These are phyloP conservation scores for Boletellus emodensis DNA, from an alignment of 768 basidiomycete genomes.

Conservation along the genomic window DNA sequence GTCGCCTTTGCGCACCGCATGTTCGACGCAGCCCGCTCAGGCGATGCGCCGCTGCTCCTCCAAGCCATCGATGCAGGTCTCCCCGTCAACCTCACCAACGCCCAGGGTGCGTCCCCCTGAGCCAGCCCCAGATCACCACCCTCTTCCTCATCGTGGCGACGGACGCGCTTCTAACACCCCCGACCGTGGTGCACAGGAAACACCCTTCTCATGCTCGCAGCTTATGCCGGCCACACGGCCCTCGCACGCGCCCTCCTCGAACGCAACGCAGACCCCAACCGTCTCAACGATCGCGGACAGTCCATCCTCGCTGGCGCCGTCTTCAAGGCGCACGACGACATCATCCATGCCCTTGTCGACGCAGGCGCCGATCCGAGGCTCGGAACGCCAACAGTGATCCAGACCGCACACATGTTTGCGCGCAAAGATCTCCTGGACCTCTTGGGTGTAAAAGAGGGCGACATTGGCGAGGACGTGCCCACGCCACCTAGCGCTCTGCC, in stretches of 20 bases:
- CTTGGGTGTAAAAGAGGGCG: slow-evolving; percentile 57
- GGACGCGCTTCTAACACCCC: not conserved
- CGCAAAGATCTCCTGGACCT: slow-evolving; percentile 51
- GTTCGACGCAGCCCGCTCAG: slow-evolving; percentile 70
- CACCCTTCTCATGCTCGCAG: slow-evolving; percentile 73
- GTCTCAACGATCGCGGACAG: slow-evolving; percentile 67
- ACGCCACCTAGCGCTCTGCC: slow-evolving; percentile 18
- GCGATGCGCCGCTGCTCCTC: slow-evolving; percentile 48
- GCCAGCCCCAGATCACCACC: not conserved
- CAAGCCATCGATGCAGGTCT: slow-evolving; percentile 66
- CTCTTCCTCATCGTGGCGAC: no score
- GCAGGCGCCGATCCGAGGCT: slow-evolving; percentile 58
- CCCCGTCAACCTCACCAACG: slow-evolving; percentile 68
- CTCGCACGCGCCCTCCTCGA: slow-evolving; percentile 51
- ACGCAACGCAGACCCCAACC: slow-evolving; percentile 61
- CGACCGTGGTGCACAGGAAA: slow-evolving; percentile 47
- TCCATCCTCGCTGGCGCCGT: slow-evolving; percentile 74
- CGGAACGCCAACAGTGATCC: slow-evolving; percentile 65
- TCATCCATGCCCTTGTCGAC: slow-evolving; percentile 52
- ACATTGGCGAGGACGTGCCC: slow-evolving; percentile 35
- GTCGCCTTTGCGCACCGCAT: slow-evolving; percentile 59
- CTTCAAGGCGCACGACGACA: slow-evolving; percentile 65
- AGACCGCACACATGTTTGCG: slow-evolving; percentile 66
- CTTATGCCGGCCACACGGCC: slow-evolving; percentile 62
- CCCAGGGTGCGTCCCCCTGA: slow-evolving; percentile 45